A percentile compares a stretch with the other conserved stretches of the same genome.
phyloP scores from a whole-genome alignment of 345 rosid genomes.

The Melaleuca quinquenervia region DNA sequence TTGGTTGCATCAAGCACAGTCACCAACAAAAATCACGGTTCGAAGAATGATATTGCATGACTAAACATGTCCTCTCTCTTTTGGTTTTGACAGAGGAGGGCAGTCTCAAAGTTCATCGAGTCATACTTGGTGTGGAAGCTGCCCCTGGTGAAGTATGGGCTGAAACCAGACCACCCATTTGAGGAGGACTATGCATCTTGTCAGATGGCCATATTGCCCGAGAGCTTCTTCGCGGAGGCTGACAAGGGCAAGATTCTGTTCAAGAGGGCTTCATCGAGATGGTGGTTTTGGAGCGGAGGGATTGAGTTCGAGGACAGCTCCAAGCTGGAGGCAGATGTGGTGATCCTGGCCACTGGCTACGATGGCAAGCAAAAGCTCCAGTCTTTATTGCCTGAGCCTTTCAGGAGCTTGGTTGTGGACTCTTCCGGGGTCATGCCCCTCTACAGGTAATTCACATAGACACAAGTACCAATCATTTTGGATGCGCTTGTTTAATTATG shows the following conservation, averaged over 20 bases:
- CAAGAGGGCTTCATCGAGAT: conserved; percentile 30
- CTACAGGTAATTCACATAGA: conserved; percentile 23
- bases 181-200: conserved; percentile 51
- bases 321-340: conserved; percentile 44
- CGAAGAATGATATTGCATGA: neutral
- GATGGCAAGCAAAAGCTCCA: conserved; percentile 42
- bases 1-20: neutral
- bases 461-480: neutral
- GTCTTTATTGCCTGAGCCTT: conserved; percentile 27
- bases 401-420: conserved; percentile 14
- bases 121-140: conserved; percentile 43
- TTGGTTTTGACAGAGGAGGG: conserved; percentile 17
- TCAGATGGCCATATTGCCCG: conserved; percentile 52
- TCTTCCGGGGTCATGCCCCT: conserved; percentile 40
- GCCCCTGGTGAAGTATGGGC: conserved; percentile 35
- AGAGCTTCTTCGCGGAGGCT: conserved; percentile 39
- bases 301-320: conserved; percentile 34
- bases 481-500: neutral
- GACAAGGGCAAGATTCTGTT: conserved; percentile 46
- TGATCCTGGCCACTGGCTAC: conserved; percentile 42
- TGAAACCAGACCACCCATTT: conserved; percentile 49
- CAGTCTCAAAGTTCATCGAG: conserved; percentile 42
- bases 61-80: neutral
- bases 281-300: conserved; percentile 44
- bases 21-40: neutral